Conservation (phyloP, 2,329 filamentous ascomycete species). For the Metarhizium album region DNA sequence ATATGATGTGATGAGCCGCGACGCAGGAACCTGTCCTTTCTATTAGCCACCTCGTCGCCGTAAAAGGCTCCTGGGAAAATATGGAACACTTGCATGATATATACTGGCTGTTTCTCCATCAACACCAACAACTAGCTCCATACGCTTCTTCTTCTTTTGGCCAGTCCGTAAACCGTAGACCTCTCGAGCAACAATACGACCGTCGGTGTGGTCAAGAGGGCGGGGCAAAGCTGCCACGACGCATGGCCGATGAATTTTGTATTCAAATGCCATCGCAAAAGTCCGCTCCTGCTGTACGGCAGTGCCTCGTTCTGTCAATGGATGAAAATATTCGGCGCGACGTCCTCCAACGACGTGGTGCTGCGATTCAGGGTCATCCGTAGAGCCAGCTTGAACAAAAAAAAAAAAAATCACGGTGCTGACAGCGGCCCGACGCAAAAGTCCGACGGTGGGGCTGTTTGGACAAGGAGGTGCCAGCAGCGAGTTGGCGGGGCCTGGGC, state of each 20-base stretch:
- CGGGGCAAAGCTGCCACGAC: constrained; percentile 48
- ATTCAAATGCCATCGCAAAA: constrained; percentile 43
- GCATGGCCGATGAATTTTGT: constrained; percentile 54
- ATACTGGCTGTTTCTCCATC: constrained; percentile 56
- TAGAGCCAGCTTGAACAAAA: constrained; percentile 20
- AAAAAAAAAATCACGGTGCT: too few species aligned
- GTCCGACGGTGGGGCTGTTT: constrained; percentile 21
- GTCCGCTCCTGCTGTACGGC: background rate
- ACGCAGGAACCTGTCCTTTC: constrained; percentile 41
- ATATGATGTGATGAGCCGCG: constrained; percentile 54
- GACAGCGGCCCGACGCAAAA: constrained; percentile 22
- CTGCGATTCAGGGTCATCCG: background rate
- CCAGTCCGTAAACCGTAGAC: constrained; percentile 49
- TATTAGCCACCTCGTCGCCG: constrained; percentile 3
- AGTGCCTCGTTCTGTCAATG: constrained; percentile 1
- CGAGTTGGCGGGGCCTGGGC: too few species aligned
- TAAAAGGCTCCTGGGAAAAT: background rate
- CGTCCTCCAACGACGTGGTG: background rate
- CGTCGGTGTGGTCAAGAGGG: constrained; percentile 41
- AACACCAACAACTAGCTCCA: constrained; percentile 52
- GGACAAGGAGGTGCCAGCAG: background rate
- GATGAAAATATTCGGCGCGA: background rate
- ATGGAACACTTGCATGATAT: constrained; percentile 43
- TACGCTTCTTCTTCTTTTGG: constrained; percentile 50
- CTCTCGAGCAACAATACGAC: constrained; percentile 46